These are phyloP conservation scores for Chamaecyparis obtusa DNA, from an alignment of 75 land plant species.

Conservation along the genomic window DNA sequence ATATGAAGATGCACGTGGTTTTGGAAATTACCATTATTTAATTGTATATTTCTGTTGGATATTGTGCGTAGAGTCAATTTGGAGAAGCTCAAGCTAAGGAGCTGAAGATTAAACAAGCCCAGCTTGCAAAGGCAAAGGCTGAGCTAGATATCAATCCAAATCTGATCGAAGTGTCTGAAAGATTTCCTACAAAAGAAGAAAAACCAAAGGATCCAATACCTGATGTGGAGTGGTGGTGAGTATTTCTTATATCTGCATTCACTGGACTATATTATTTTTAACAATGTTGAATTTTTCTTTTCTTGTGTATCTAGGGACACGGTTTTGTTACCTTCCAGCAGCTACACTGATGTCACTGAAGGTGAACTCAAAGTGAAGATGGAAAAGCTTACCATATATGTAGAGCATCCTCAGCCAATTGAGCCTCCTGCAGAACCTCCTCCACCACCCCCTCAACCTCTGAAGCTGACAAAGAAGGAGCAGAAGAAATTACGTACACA, in stretches of 20 bases:
- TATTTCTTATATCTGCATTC: conserved; percentile 7
- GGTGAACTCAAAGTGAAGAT: conserved; percentile 58
- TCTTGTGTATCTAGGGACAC: conserved; percentile 61
- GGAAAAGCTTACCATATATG: conserved; percentile 83
- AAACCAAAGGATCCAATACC: conserved; percentile 91
- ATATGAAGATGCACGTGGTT: not conserved
- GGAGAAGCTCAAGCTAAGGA: conserved; percentile 97
- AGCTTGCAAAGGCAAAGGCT: conserved; percentile 84
- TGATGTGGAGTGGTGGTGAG: conserved; percentile 98
- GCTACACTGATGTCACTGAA: conserved; percentile 48
- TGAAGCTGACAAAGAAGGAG: conserved; percentile 95
- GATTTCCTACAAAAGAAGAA: conserved; percentile 61
- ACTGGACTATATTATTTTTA: not conserved
- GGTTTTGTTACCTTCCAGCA: conserved; percentile 49
- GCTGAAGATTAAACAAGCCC: conserved; percentile 81
- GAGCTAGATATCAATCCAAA: conserved; percentile 94
- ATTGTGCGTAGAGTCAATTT: conserved; percentile 71
- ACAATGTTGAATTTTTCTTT: conserved; percentile 1
- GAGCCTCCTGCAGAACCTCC: conserved; percentile 99
- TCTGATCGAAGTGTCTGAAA: conserved; percentile 81
- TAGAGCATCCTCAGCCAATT: conserved; percentile 92
- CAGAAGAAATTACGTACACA: conserved; percentile 97
- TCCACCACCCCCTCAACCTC: conserved; percentile 95
- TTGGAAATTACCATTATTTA: not conserved
- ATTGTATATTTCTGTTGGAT: conserved; percentile 2